These are phyloP conservation scores for Epicoccum sorghinum DNA, from an alignment of 2,329 filamentous ascomycete genomes.

Conservation along the genomic window DNA sequence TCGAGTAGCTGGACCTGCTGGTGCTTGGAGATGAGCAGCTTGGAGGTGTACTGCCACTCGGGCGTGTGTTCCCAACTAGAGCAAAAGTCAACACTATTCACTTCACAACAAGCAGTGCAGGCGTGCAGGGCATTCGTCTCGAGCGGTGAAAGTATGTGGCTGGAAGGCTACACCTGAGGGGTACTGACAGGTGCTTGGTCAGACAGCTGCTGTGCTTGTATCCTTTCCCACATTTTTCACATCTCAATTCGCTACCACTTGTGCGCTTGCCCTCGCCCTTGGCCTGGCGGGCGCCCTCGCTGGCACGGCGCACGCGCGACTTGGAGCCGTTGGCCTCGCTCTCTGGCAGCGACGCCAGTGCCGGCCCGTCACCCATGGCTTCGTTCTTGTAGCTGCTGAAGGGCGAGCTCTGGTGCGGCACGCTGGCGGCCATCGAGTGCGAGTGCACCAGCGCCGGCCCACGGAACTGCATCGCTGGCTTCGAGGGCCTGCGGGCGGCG, in stretches of 20 bases:
- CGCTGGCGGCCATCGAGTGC: constrained; percentile 69
- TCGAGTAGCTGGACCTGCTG: constrained; percentile 98
- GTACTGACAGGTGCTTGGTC: constrained; percentile 99
- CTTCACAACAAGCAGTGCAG: neutral
- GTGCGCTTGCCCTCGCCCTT: constrained; percentile 82
- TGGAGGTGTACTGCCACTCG: constrained; percentile 96
- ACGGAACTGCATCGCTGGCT: constrained; percentile 56
- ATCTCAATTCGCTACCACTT: constrained; percentile 85
- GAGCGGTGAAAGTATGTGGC: constrained; percentile 52
- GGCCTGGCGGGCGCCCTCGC: constrained; percentile 81
- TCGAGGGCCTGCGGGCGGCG: constrained; percentile 71
- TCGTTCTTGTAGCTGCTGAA: constrained; percentile 54
- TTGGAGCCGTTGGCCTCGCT: constrained; percentile 58
- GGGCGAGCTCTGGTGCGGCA: constrained; percentile 61
- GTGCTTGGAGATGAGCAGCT: constrained; percentile 98
- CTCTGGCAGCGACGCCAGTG: constrained; percentile 57
- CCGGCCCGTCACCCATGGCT: constrained; percentile 71
- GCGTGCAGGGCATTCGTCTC: constrained; percentile 45
- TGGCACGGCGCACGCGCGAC: constrained; percentile 67
- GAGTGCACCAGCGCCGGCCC: constrained; percentile 46
- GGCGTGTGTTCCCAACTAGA: constrained; percentile 98
- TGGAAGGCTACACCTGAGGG: constrained; percentile 54
- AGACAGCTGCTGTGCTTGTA: constrained; percentile 99
- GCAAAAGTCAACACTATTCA: constrained; percentile 39
- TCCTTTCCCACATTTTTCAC: constrained; percentile 97